Conservation (phyloP, 352 stramenopile genomes). For the Globisporangium camurandrum region DNA sequence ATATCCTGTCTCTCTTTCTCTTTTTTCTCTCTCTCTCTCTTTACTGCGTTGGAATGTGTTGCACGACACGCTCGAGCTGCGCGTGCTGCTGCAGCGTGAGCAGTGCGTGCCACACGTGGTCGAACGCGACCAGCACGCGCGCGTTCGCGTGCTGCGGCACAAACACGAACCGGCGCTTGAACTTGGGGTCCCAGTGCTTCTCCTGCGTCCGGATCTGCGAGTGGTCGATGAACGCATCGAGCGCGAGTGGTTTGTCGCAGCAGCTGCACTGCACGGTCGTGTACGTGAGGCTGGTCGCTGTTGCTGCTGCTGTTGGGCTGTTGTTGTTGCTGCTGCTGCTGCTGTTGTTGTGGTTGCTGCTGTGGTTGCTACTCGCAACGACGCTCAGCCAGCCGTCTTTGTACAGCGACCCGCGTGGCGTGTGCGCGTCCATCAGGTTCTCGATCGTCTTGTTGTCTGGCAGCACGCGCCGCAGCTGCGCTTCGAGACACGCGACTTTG, state of each 20-base stretch:
- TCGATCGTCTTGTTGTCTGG: background rate
- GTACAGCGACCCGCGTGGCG: conserved; percentile 1
- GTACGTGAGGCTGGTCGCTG: background rate
- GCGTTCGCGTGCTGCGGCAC: conserved; percentile 7
- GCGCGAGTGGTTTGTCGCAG: conserved; percentile 2
- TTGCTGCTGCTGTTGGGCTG: too few species aligned
- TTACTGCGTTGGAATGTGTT: too few species aligned
- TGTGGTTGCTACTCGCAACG: background rate
- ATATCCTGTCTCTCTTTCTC: too few species aligned
- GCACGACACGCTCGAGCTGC: background rate
- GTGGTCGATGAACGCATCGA: conserved; percentile 8
- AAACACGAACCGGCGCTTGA: conserved; percentile 6
- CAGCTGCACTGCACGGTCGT: conserved; percentile 7
- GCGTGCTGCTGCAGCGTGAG: conserved; percentile 7
- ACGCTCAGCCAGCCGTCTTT: conserved; percentile 12
- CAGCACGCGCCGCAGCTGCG: conserved; percentile 3
- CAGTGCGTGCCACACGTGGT: conserved; percentile 9
- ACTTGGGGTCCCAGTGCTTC: too few species aligned
- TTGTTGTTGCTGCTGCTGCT: background rate
- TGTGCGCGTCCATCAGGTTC: conserved; percentile 6
- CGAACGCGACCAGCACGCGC: conserved; percentile 4
- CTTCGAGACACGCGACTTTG: conserved; percentile 6
- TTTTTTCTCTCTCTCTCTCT: too few species aligned
- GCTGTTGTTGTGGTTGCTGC: background rate
- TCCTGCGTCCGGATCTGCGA: background rate